Percentiles rank a stretch among this genome's conserved stretches.
Evolutionary conservation across 2,329 filamentous ascomycete genomes (phyloP).

Genomic region (Cladosporium sp.): DNA sequence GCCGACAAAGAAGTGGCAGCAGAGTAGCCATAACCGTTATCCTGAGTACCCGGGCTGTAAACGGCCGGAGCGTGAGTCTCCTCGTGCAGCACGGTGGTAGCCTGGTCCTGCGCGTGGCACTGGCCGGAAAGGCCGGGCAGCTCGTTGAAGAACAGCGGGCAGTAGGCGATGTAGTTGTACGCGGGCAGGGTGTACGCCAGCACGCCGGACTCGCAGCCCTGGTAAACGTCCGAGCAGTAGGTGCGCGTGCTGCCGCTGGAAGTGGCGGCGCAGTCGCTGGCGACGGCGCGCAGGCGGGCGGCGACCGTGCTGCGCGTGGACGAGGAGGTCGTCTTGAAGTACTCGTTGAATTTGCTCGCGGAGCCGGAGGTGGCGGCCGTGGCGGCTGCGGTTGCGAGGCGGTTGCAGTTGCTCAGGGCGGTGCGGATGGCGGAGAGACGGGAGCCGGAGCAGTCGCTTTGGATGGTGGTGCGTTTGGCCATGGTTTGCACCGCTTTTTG

Average conservation of each 20-base stretch:
- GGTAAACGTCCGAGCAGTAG: constrained; percentile 57
- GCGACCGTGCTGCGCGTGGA: constrained; percentile 48
- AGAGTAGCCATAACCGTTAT: constrained; percentile 57
- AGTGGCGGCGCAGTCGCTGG: constrained; percentile 52
- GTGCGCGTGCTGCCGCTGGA: constrained; percentile 47
- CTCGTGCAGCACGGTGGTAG: constrained; percentile 63
- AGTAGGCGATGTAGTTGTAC: constrained; percentile 55
- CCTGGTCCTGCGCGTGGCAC: constrained; percentile 64
- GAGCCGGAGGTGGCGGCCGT: constrained; percentile 48
- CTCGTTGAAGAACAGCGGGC: constrained; percentile 54
- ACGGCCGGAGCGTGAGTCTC: constrained; percentile 54
- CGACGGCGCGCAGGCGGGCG: constrained; percentile 49
- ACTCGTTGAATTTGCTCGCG: constrained; percentile 24
- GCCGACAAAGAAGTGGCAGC: constrained; percentile 43
- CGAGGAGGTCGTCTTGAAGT: constrained; percentile 55
- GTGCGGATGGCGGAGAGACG: constrained; percentile 42
- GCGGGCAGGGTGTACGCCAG: constrained; percentile 56
- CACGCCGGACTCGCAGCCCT: constrained; percentile 48
- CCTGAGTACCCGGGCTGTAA: constrained; percentile 48
- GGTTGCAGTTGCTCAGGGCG: constrained; percentile 53
- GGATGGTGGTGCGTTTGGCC: constrained; percentile 49
- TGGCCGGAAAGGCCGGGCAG: constrained; percentile 46
- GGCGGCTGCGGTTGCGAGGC: constrained; percentile 51
- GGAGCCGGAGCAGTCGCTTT: constrained; percentile 46
- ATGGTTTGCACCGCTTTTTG: constrained; percentile 42